Percentiles rank a stretch among this genome's conserved stretches.
Conservation (phyloP, 2,329 filamentous ascomycete species). For the Diaporthe sp. region DNA sequence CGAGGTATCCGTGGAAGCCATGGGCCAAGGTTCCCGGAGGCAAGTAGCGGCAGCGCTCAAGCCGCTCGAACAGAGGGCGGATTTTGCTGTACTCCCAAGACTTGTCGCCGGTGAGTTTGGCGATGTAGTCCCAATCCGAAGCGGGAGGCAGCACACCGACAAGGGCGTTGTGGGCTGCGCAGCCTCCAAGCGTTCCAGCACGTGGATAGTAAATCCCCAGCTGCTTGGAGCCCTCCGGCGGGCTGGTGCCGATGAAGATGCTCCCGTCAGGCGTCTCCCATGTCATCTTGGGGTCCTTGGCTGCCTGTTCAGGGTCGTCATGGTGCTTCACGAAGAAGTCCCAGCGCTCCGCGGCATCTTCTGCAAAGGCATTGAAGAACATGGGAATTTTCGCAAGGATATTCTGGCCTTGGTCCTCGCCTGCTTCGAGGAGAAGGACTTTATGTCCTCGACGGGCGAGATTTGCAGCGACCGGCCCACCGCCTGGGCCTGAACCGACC, state of each 20-base stretch:
- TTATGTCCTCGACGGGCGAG: slow-evolving; percentile 66
- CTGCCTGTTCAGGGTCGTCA: slow-evolving; percentile 60
- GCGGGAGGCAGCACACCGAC: slow-evolving; percentile 62
- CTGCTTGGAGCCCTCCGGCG: slow-evolving; percentile 44
- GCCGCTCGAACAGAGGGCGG: slow-evolving; percentile 60
- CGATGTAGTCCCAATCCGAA: slow-evolving; percentile 64
- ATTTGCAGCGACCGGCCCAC: slow-evolving; percentile 64
- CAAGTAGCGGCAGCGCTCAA: slow-evolving; percentile 57
- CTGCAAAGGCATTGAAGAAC: slow-evolving; percentile 59
- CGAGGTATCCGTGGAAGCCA: slow-evolving; percentile 64
- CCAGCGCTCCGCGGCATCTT: slow-evolving; percentile 64
- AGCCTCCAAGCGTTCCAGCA: slow-evolving; percentile 54
- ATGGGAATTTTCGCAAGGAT: slow-evolving; percentile 61
- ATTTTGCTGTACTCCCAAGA: slow-evolving; percentile 64
- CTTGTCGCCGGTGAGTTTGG: slow-evolving; percentile 61
- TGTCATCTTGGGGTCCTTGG: slow-evolving; percentile 63
- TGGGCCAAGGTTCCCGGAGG: slow-evolving; percentile 55
- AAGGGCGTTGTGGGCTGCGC: slow-evolving; percentile 62
- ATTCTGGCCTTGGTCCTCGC: slow-evolving; percentile 62
- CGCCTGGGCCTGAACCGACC: slow-evolving; percentile 66
- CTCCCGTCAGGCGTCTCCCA: slow-evolving; percentile 54
- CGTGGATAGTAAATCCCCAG: slow-evolving; percentile 56
- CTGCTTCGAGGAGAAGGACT: slow-evolving; percentile 67
- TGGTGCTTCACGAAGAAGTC: slow-evolving; percentile 71
- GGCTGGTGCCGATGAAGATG: slow-evolving; percentile 47